A percentile compares a stretch with the other conserved stretches of the same genome.
phyloP scores from a whole-genome alignment of 73 alveolate genomes.

The Paramecium tetraurelia region DNA sequence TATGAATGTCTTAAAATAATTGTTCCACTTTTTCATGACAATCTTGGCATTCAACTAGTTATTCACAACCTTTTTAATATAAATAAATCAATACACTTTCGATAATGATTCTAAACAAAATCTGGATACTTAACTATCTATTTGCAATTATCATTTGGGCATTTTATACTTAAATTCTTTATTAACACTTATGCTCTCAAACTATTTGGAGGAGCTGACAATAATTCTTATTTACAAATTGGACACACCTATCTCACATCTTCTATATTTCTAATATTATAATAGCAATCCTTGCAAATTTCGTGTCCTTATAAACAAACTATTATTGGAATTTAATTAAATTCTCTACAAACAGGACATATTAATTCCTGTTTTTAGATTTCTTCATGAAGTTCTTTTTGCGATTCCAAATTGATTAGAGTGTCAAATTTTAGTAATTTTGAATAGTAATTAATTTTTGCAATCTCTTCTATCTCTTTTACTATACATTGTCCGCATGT shows the following conservation, averaged over 20 bases:
- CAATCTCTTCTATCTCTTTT: conserved; percentile 31
- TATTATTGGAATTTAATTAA: conserved; percentile 29
- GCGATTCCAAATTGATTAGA: not conserved
- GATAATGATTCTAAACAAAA: not conserved
- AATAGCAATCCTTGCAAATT: conserved; percentile 44
- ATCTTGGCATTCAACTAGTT: not conserved
- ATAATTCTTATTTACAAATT: not conserved
- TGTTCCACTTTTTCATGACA: not conserved
- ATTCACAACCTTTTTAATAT: not conserved
- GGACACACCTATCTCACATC: conserved; percentile 2
- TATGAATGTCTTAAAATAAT: conserved; percentile 16
- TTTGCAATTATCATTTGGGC: conserved; percentile 20
- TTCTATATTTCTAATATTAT: not conserved
- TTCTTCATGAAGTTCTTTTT: not conserved
- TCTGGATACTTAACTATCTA: not conserved
- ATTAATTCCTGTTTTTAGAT: not conserved
- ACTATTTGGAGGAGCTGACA: conserved; percentile 18
- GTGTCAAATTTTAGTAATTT: conserved; percentile 1
- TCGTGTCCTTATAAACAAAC: conserved; percentile 24
- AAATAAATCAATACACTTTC: not conserved
- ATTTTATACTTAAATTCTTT: not conserved
- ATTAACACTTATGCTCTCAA: conserved; percentile 7
- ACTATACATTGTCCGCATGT: not conserved
- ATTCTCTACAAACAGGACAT: conserved; percentile 44
- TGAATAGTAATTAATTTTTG: conserved; percentile 1